Conservation (phyloP, 75 land plant genomes). For the Chamaecyparis obtusa region DNA sequence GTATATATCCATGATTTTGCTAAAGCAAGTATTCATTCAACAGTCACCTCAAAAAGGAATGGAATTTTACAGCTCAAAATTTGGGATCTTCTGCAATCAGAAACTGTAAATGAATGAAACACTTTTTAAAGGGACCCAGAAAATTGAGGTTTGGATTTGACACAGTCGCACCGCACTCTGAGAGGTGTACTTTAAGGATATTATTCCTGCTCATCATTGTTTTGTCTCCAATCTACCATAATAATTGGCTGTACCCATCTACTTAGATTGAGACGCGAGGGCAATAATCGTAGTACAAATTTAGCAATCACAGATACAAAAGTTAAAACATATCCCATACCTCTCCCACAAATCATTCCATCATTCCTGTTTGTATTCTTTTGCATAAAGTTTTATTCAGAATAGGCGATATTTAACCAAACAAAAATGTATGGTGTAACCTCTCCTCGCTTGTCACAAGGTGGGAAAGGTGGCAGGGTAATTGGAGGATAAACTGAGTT, state of each 20-base stretch:
- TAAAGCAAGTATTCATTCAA: background rate
- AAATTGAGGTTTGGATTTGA: background rate
- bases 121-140: background rate
- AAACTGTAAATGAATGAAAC: background rate
- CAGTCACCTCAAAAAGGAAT: background rate
- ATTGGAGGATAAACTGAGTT: no score
- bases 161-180: background rate
- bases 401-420: background rate
- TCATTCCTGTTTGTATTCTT: background rate
- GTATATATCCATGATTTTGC: background rate
- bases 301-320: background rate
- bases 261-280: background rate
- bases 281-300: background rate
- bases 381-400: background rate
- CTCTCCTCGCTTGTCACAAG: background rate
- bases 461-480: no score
- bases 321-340: background rate
- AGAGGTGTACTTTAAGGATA: constrained; percentile 1
- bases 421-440: background rate
- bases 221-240: constrained; percentile 5
- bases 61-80: background rate
- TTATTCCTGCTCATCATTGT: constrained; percentile 1
- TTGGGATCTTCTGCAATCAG: constrained; percentile 3
- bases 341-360: background rate
- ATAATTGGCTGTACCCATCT: background rate